Conservation (phyloP, 228 moss, liverwort and hornwort species). For the Sphagnum fallax region DNA sequence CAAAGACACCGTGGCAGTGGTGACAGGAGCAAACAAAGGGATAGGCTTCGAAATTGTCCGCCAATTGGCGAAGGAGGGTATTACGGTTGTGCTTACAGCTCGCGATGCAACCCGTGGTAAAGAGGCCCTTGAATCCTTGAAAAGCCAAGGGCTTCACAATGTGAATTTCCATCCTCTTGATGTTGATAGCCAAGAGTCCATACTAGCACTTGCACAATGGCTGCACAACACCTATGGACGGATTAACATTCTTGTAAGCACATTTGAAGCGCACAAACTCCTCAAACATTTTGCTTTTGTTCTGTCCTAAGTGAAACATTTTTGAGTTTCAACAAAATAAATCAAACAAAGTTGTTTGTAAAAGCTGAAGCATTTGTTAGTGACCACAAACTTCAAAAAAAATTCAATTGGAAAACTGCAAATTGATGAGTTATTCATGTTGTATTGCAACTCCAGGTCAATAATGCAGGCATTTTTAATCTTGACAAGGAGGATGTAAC, state of each 20-base stretch:
- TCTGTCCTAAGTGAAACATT: too few species aligned
- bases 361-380: not conserved
- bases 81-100: conserved; percentile 35
- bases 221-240: conserved; percentile 21
- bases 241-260: conserved; percentile 36
- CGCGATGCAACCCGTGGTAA: conserved; percentile 40
- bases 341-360: too few species aligned
- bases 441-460: conserved; percentile 16
- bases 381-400: not conserved
- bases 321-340: too few species aligned
- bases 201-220: conserved; percentile 25
- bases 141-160: conserved; percentile 28
- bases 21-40: conserved; percentile 54
- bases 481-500: conserved; percentile 18
- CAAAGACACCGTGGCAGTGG: conserved; percentile 41
- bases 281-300: not conserved
- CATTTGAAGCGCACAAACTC: not conserved
- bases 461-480: conserved; percentile 44
- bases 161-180: conserved; percentile 36
- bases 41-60: conserved; percentile 40
- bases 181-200: conserved; percentile 40
- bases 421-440: not conserved
- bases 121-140: conserved; percentile 25
- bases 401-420: not conserved
- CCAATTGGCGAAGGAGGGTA: conserved; percentile 33